Evolutionary conservation across 345 rosid genomes (phyloP).

Genomic region (Trapa bicornis): DNA sequence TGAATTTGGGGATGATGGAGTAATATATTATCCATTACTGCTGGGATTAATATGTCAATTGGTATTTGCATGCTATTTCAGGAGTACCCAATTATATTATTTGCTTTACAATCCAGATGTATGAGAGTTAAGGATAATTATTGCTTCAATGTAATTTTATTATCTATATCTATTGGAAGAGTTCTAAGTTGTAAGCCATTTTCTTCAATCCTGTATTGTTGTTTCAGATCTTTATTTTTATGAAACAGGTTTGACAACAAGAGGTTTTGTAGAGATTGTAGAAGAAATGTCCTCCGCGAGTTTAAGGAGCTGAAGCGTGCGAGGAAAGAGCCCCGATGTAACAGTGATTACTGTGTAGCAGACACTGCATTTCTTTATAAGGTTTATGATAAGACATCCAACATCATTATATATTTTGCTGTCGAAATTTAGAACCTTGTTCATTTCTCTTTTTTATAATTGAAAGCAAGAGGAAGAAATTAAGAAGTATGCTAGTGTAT

Average conservation of each 20-base stretch:
- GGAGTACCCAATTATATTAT: neutral
- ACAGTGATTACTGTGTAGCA: constrained; percentile 80
- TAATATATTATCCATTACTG: neutral
- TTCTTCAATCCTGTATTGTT: neutral
- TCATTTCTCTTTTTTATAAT: neutral
- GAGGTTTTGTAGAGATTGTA: constrained; percentile 95
- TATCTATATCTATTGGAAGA: neutral
- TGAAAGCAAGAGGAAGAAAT: neutral
- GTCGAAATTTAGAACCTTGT: too few species aligned
- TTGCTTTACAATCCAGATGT: neutral
- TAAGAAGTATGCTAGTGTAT: too few species aligned
- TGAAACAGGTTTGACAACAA: constrained; percentile 78
- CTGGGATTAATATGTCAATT: neutral
- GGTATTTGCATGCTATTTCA: neutral
- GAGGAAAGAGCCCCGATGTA: constrained; percentile 78
- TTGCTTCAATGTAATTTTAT: neutral
- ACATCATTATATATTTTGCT: neutral
- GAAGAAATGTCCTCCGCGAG: constrained; percentile 84
- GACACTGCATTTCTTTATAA: constrained; percentile 76
- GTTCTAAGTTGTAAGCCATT: neutral
- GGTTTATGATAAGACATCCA: constrained; percentile 28
- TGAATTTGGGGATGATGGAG: neutral
- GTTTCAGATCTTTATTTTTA: neutral
- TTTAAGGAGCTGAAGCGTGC: constrained; percentile 85
- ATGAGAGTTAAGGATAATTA: neutral